These are phyloP conservation scores for Caryopteris hybrid DNA, from an alignment of 305 asterid genomes.

Conservation along the genomic window DNA sequence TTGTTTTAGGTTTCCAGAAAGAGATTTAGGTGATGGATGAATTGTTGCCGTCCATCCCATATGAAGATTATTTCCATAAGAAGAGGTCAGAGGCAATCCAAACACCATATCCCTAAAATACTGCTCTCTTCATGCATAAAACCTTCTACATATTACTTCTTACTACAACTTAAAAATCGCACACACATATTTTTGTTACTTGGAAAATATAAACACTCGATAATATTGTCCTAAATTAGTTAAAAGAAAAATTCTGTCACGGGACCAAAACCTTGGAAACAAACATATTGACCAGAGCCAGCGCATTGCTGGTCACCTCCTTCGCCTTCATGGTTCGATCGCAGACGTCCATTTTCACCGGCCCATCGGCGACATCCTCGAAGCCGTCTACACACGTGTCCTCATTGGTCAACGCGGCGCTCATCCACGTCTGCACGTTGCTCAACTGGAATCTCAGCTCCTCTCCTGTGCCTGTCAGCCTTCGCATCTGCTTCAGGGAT, in stretches of 20 bases:
- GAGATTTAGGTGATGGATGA: too few relatives aligned
- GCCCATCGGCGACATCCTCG: constrained; percentile 27
- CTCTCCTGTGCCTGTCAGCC: constrained; percentile 30
- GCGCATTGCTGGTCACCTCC: constrained; percentile 55
- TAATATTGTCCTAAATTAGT: not conserved
- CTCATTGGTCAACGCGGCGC: constrained; percentile 59
- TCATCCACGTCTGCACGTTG: constrained; percentile 66
- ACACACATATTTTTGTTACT: too few relatives aligned
- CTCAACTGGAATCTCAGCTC: constrained; percentile 39
- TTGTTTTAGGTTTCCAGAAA: too few relatives aligned
- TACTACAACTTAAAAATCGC: too few relatives aligned
- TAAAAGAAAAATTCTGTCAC: not conserved
- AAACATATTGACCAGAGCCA: constrained; percentile 62
- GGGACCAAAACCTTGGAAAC: constrained; percentile 34
- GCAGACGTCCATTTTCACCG: constrained; percentile 27
- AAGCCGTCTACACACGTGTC: constrained; percentile 56
- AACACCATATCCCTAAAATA: too few relatives aligned
- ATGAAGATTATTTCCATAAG: too few relatives aligned
- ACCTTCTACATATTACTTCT: too few relatives aligned
- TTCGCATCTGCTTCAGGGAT: constrained; percentile 62
- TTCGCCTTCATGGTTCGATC: constrained; percentile 31
- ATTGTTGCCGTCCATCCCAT: too few relatives aligned
- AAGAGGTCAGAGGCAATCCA: too few relatives aligned
- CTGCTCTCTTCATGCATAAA: too few relatives aligned
- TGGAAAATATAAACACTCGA: too few relatives aligned